Evolutionary conservation across 176 grass and related monocot species (phyloP).

Genomic region (Zoysia japonica): DNA sequence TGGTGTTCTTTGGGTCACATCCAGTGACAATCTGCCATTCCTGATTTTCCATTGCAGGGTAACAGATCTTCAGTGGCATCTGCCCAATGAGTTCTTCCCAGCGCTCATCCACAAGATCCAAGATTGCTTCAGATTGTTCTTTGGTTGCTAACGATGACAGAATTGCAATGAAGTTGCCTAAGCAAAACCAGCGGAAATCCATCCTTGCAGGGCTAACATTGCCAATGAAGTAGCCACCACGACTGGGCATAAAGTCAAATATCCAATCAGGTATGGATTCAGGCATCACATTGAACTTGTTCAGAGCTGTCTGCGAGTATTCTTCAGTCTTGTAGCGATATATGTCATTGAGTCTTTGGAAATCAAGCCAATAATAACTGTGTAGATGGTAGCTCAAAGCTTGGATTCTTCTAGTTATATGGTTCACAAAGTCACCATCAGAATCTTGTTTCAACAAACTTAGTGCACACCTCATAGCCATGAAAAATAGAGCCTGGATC

Average conservation of each 20-base stretch:
- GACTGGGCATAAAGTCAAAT: constrained; percentile 79
- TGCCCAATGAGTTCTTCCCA: constrained; percentile 72
- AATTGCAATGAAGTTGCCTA: constrained; percentile 81
- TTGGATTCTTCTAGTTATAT: constrained; percentile 64
- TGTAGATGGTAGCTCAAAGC: constrained; percentile 79
- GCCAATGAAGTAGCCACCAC: constrained; percentile 79
- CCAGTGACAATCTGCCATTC: constrained; percentile 76
- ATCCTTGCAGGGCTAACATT: constrained; percentile 79
- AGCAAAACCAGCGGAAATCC: constrained; percentile 88
- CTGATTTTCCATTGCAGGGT: constrained; percentile 75
- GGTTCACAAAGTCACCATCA: constrained; percentile 45
- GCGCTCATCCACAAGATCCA: constrained; percentile 75
- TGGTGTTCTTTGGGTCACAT: constrained; percentile 75
- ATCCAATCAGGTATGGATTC: constrained; percentile 82
- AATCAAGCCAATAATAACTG: constrained; percentile 74
- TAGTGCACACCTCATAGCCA: constrained; percentile 64
- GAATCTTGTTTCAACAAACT: constrained; percentile 49
- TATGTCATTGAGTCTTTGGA: constrained; percentile 71
- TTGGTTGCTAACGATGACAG: constrained; percentile 60
- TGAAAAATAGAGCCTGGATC: constrained; percentile 81
- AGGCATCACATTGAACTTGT: constrained; percentile 90
- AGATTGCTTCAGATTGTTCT: constrained; percentile 67
- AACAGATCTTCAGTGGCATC: constrained; percentile 79
- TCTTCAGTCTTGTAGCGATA: constrained; percentile 88
- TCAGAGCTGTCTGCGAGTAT: constrained; percentile 80